Base-by-base conservation (phyloP, 2,329 filamentous ascomycete species). In the Arthrobotrys sinensis region DNA sequence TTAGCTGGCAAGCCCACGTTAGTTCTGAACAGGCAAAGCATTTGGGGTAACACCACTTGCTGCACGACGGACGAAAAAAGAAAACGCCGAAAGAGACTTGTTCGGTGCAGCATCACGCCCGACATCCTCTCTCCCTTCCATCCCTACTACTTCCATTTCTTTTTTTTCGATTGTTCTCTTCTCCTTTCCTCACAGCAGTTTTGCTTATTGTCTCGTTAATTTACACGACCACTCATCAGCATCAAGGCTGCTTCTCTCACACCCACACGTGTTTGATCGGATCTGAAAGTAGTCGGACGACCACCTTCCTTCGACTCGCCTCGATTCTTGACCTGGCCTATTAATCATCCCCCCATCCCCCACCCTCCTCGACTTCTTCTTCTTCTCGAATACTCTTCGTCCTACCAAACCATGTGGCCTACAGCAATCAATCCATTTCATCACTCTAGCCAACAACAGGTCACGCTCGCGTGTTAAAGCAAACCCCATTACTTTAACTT, bases 31-130 rank as follows among this genome's bases (percentile, higher is more conserved):
- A 32, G 36, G 50, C 65, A 60, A 36, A 32, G 19, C 12, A n/a
- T 62, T 66, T 73, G 69, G 50, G 65, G 72, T 70, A 70, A 69
- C 72, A 77, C 73, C 73, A 77, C 50, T 66, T 45, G 36, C 66
- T 66, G 60, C 69, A 57, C 21, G 28, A 53, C 64, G 36, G 50
- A 70, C 46, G 28, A 75, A 60, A 36, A 65, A 55, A 66, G 28
- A 64, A 64, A 45, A 57, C 52, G 52, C 52, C 28, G 43, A 38
- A 32, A 48, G 40, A 48, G 46, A 24, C 32, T 16, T 34, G 36
- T 38, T 3, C 36, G 36, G 43, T 45, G 43, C 43, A 45, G 43
- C 28, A 60, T 63, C 67, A 71, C 55, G 67, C 45, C 45, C 45
- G 6, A 40, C 36, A 53, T 53, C 7, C 55, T 40, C 40, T 64